Evolutionary conservation across 192 early-diverging fungal genomes (phyloP), one percentile per base, ranked within the genome.

Genomic region (Coemansia sp.): DNA sequence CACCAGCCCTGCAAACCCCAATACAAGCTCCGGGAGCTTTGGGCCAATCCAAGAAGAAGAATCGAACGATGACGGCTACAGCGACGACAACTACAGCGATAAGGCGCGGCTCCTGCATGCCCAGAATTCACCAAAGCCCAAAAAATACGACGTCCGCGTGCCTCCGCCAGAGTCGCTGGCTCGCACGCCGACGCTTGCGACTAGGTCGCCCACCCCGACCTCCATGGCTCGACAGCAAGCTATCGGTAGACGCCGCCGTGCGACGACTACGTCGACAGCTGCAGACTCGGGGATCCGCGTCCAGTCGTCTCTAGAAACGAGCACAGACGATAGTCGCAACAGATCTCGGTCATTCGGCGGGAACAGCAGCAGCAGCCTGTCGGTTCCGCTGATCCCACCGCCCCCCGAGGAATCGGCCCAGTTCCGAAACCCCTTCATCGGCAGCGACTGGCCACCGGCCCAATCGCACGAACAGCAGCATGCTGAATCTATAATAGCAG

Each of bases 261-360:
- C 78, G 0, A 68, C 77, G 0, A 81, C 78, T 2, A 33, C 59
- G 46, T 57, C 63, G 18, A 21, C 51, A 0, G 63, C 35, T 3
- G 55, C 30, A 2, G 35, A 64, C 23, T 34, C 48, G 12, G 48
- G 48, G 7, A 23, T 26, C 48, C 48, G 48, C 23, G 48, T 13
- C 8, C 26, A 21, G 2, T 51, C 48, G 48, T 51, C 48, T 2
- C 48, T 51, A 9, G 48, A 52, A 28, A 23, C 34, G 21, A 39
- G 40, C 16, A 58, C 55, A 15, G 58, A 73, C 29, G 46, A 29
- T 35, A 53, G 56, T 37, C 71, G 66, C 48, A 74, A 60, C 61
- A 51, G 79, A 51, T 81, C 79, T 43, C 79, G 74, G 63, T 81
- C 79, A 21, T 75, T 81, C 46, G 79, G 70, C 39, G 64, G 59